phyloP scores from a whole-genome alignment of 108 stramenopile genomes.

The Pseudonitzschia multiseries region DNA sequence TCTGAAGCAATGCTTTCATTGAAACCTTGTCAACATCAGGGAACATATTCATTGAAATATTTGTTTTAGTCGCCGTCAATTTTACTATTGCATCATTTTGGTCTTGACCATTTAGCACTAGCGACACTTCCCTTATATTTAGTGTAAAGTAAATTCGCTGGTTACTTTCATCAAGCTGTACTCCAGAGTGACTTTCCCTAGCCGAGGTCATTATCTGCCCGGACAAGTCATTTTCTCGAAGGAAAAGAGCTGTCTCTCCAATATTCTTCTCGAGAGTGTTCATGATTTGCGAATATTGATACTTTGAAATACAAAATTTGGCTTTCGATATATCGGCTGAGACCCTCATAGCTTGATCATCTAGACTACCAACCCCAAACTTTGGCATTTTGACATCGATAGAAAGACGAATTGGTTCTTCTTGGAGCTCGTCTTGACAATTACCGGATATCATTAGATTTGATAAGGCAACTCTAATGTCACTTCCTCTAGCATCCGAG shows the following conservation, averaged over 20 bases:
- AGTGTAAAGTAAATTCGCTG: conserved; percentile 60
- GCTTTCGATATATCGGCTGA: conserved; percentile 58
- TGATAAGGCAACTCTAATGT: conserved; percentile 43
- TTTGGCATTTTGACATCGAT: conserved; percentile 54
- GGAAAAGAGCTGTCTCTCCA: conserved; percentile 58
- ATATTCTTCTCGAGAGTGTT: conserved; percentile 68
- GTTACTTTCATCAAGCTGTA: conserved; percentile 41
- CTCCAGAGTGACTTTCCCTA: conserved; percentile 65
- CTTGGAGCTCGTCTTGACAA: conserved; percentile 46
- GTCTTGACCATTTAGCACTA: conserved; percentile 48
- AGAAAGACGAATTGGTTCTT: conserved; percentile 55
- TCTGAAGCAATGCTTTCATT: conserved; percentile 52
- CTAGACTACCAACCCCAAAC: conserved; percentile 44
- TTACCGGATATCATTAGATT: conserved; percentile 54
- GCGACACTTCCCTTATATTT: conserved; percentile 49
- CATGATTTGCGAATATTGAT: conserved; percentile 73
- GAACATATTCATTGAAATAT: conserved; percentile 40
- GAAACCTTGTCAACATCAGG: conserved; percentile 52
- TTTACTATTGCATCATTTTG: conserved; percentile 52
- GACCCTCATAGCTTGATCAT: conserved; percentile 75
- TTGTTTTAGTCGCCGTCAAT: conserved; percentile 61
- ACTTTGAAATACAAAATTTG: conserved; percentile 47
- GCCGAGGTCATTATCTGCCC: neutral
- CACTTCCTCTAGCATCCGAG: conserved; percentile 50
- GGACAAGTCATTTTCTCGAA: conserved; percentile 43